Conservation (phyloP, 345 rosid genomes). For the Iberis pinnata region DNA sequence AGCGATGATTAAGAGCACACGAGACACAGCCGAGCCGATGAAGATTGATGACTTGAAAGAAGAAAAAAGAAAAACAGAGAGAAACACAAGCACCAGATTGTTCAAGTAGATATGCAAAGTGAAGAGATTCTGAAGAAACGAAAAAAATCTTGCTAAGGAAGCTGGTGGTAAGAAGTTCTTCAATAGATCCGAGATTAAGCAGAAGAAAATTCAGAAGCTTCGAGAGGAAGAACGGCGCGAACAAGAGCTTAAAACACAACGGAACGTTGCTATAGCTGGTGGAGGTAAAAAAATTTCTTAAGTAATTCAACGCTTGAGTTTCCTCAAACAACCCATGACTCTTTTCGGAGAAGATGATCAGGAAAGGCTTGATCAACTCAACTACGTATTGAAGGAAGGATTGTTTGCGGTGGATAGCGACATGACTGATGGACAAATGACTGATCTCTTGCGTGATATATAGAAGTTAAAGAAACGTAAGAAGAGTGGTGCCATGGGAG, state of each 20-base stretch:
- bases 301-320: constrained; percentile 80
- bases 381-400: constrained; percentile 74
- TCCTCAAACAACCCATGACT: constrained; percentile 87
- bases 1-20: no score
- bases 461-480: no score
- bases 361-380: constrained; percentile 74
- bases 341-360: constrained; percentile 91
- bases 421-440: constrained; percentile 89
- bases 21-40: no score
- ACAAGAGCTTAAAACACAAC: constrained; percentile 66
- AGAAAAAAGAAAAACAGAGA: no score
- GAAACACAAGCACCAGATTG: no score
- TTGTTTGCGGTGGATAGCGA: constrained; percentile 89
- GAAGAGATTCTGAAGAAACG: constrained; percentile 75
- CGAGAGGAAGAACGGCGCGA: constrained; percentile 88
- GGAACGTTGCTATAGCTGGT: constrained; percentile 37
- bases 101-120: constrained; percentile 62
- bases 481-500: no score
- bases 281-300: constrained; percentile 34
- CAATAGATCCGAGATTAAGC: constrained; percentile 88
- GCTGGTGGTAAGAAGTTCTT: constrained; percentile 74
- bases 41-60: no score
- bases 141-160: constrained; percentile 52
- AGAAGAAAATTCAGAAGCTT: constrained; percentile 75
- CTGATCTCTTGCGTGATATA: constrained; percentile 95